phyloP scores from a whole-genome alignment of 495 filamentous ascomycete genomes.

The Daldinia grandis region DNA sequence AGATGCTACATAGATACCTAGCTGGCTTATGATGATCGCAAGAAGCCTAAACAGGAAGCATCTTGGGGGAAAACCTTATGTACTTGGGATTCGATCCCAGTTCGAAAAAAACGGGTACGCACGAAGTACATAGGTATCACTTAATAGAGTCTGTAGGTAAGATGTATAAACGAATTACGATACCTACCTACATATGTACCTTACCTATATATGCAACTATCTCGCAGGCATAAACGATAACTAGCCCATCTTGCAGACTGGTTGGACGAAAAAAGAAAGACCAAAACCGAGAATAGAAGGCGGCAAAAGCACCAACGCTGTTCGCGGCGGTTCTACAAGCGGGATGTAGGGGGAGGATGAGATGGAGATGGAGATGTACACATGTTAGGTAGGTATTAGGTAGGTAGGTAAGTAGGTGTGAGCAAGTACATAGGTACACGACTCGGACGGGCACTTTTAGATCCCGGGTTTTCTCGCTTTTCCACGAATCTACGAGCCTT shows the following conservation, averaged over 20 bases:
- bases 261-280: neutral
- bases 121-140: neutral
- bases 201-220: neutral
- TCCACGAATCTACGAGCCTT: neutral
- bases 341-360: neutral
- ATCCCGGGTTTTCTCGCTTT: slow-evolving; percentile 25
- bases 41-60: slow-evolving; percentile 2
- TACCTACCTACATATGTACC: slow-evolving; percentile 6
- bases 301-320: neutral
- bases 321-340: neutral
- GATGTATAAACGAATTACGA: neutral
- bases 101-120: neutral
- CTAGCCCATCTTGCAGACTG: neutral
- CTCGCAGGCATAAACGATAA: neutral
- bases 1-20: too few relatives aligned
- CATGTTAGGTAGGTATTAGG: slow-evolving; percentile 2
- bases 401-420: neutral
- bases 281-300: slow-evolving; percentile 19
- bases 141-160: neutral
- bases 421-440: neutral
- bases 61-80: neutral
- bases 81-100: neutral
- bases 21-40: neutral
- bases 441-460: neutral
- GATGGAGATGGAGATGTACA: neutral